Evolutionary conservation across 768 basidiomycete species (phyloP), one percentile per base, ranked within the genome.

Genomic region (Boletellus emodensis): DNA sequence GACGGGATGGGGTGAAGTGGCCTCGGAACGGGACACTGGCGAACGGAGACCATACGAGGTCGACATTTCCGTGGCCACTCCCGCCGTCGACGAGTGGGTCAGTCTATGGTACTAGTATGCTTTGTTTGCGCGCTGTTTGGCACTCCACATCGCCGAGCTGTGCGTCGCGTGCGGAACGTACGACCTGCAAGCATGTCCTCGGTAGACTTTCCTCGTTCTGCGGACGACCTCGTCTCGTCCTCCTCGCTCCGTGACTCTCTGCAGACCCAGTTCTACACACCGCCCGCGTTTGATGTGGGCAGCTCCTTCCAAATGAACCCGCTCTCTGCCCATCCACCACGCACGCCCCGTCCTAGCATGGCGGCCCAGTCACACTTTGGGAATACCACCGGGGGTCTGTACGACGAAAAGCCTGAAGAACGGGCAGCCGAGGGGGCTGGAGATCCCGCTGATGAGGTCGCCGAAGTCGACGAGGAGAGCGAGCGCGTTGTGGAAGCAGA

Each of bases 301-400:
- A 75, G 73, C 17, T 78, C 84, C 30, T 90, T 91, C 59, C 86
- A 87, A 55, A 87, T 90, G 79, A 90, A 90, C 61, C 88, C 88
- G 9, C 79, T 84, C 44, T 87, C 87, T 13, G 74, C 80, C 4
- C 88, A 89, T 63, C 88, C 89, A 2, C 89, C 88, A 17, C 79
- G 89, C 24, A 87, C 87, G 37, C 87, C 87, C 3, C 77, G 82
- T 54, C 49, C 58, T 12, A 67, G 67, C n/a, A 61, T 61, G 7
- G 36, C 43, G 18, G 14, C 55, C 15, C 60, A 63, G 43, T 48
- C 65, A 26, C 65, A 67, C 38, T 68, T 61, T 58, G 53, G 49
- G 30, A 53, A 52, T 22, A 37, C 47, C 36, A 50, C 53, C 40
- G 34, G 46, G 14, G 57, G 48, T 37, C 55, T 72, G 26, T 81